Evolutionary conservation across 2,329 filamentous ascomycete species (phyloP).

Genomic region (Alternaria sp.): DNA sequence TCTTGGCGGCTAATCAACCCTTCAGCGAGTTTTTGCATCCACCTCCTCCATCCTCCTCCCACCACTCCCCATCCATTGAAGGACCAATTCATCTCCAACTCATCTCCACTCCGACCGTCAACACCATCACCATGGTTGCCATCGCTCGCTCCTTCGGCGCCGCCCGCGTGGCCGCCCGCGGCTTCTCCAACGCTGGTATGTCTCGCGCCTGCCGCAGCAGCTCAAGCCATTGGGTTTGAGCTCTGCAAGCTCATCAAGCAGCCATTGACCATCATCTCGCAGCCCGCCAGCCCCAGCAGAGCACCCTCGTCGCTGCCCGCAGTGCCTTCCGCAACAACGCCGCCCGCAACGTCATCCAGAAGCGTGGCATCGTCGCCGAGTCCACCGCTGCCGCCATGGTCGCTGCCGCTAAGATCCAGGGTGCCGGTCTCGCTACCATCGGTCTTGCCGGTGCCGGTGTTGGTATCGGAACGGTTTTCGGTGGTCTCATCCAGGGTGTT

Average conservation of each 20-base stretch:
- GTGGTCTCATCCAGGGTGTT: constrained; percentile 85
- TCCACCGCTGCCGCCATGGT: constrained; percentile 55
- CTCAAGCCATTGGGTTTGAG: constrained; percentile 42
- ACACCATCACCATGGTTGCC: constrained; percentile 52
- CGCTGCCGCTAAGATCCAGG: constrained; percentile 55
- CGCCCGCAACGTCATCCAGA: constrained; percentile 53
- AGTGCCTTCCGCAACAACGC: constrained; percentile 54
- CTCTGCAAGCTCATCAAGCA: constrained; percentile 32
- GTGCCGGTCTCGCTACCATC: constrained; percentile 73
- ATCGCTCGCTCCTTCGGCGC: constrained; percentile 52
- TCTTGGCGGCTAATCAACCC: constrained; percentile 32
- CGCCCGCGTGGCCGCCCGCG: constrained; percentile 53
- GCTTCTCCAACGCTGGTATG: constrained; percentile 51
- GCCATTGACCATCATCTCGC: constrained; percentile 46
- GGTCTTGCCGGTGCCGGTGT: constrained; percentile 93
- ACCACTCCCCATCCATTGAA: constrained; percentile 46
- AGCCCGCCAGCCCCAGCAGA: constrained; percentile 49
- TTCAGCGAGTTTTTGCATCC: constrained; percentile 33
- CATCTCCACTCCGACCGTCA: constrained; percentile 50
- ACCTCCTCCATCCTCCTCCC: constrained; percentile 38
- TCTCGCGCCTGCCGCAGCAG: constrained; percentile 48
- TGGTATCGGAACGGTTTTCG: constrained; percentile 95
- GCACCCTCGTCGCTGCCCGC: constrained; percentile 52
- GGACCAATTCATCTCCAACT: constrained; percentile 50
- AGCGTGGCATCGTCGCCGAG: constrained; percentile 54